Base-by-base conservation (phyloP, 2,329 filamentous ascomycete genomes). In the Fusarium sacchari region DNA sequence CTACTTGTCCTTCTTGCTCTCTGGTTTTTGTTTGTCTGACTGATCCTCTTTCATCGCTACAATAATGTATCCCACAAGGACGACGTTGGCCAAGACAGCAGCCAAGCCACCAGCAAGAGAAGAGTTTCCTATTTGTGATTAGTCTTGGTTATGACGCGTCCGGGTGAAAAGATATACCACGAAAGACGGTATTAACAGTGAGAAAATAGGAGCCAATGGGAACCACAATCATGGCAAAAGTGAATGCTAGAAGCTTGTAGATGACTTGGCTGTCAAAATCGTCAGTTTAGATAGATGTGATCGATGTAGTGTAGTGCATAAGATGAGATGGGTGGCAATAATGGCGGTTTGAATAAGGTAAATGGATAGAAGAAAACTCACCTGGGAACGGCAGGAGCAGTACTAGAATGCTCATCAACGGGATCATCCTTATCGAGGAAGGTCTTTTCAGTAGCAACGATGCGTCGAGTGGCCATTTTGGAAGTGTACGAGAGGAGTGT, bases 201-300 rank as follows among this genome's bases (percentile, higher is more conserved):
- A 93, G 79, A 81, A 97, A 99, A 83, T 98, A 99, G 46, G 93
- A 94, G 44, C 94, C 92, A 76, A 99, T 94, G 20, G 96, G 96
- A 26, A 93, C 83, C 22, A 93, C 88, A 68, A 98, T 88, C 96
- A 99, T 98, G 80, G 95, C 95, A 43, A 95, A 86, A 1, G 95
- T 97, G 84, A 98, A 98, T 72, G 89, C 91, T 22, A 98, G 88
- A 26, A 99, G 90, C 84, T 98, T 99, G 79, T 92, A 85, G 73
- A 99, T 96, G 74, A 98, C 95, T 79, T 93, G 87, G 64, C 94
- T 94, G 62, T 67, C 17, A 40, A 22, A 28, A 28, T 37, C 34
- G 50, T 72, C 9, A 73, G 65, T 50, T 37, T 56, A 39, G 15
- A 39, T 47, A 43, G 37, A 53, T 43, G 32, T 9, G 55, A 59